phyloP scores from a whole-genome alignment of 805 yeast species.

The Ogataea trehalophila region DNA sequence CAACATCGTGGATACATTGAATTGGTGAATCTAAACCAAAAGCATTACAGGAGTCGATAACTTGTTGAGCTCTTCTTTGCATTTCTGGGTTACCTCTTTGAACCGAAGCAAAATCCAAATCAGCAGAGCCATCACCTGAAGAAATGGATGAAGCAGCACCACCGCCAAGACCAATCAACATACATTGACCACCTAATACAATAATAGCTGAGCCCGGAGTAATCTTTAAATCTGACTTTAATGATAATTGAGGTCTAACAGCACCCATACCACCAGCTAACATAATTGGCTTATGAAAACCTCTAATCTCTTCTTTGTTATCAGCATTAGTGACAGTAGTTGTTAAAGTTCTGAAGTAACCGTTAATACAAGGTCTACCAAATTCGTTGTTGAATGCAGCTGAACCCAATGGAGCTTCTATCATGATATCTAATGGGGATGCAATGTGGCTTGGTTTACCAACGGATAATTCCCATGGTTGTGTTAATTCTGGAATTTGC shows the following conservation, averaged over 20 bases:
- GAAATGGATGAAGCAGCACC: slow-evolving; percentile 98
- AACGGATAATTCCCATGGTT: slow-evolving; percentile 92
- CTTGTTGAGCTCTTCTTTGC: slow-evolving; percentile 99
- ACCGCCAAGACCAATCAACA: slow-evolving; percentile 98
- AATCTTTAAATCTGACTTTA: slow-evolving; percentile 73
- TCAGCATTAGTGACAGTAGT: slow-evolving; percentile 62
- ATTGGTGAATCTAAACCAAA: slow-evolving; percentile 73
- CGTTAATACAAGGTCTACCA: slow-evolving; percentile 96
- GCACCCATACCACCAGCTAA: slow-evolving; percentile 99
- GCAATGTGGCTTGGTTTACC: slow-evolving; percentile 95
- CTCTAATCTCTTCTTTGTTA: slow-evolving; percentile 74
- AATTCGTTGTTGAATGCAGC: slow-evolving; percentile 98
- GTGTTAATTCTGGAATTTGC: slow-evolving; percentile 74
- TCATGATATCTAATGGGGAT: slow-evolving; percentile 87
- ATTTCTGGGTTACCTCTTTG: slow-evolving; percentile 99
- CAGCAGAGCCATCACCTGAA: slow-evolving; percentile 96
- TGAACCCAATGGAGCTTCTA: slow-evolving; percentile 95
- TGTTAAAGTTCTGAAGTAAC: slow-evolving; percentile 93
- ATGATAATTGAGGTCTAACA: slow-evolving; percentile 85
- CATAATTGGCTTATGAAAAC: slow-evolving; percentile 99
- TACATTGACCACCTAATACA: slow-evolving; percentile 95
- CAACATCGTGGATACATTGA: slow-evolving; percentile 96
- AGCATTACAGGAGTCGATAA: slow-evolving; percentile 88
- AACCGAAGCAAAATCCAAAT: slow-evolving; percentile 95
- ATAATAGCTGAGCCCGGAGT: slow-evolving; percentile 89